Percentiles rank a stretch among this genome's conserved stretches.
phyloP scores from a whole-genome alignment of 2,329 filamentous ascomycete species.

The Polytolypa hystricis region DNA sequence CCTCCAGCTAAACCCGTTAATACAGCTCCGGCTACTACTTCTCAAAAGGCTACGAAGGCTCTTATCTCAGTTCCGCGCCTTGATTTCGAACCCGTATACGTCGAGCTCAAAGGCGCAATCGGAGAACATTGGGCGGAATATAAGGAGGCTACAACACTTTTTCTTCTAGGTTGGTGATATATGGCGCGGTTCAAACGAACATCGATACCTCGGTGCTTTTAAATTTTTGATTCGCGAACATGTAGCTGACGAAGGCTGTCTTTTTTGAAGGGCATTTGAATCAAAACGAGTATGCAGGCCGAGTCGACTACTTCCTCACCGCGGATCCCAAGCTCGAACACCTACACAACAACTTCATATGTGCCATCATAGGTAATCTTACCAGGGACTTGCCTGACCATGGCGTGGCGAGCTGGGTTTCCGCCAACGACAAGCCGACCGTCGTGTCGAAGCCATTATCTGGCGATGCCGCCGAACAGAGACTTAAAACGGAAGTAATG shows the following conservation, averaged over 20 bases:
- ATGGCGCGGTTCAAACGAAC: slow-evolving; percentile 4
- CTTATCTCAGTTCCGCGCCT: slow-evolving; percentile 47
- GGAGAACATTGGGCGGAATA: slow-evolving; percentile 51
- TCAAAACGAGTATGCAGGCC: slow-evolving; percentile 48
- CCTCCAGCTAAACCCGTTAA: slow-evolving; percentile 21
- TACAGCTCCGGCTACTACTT: slow-evolving; percentile 14
- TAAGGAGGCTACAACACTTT: slow-evolving; percentile 46
- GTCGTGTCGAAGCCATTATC: slow-evolving; percentile 40
- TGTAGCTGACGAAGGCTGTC: too few species aligned
- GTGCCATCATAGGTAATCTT: slow-evolving; percentile 48
- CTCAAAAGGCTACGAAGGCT: slow-evolving; percentile 40
- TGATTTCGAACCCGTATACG: slow-evolving; percentile 52
- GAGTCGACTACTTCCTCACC: slow-evolving; percentile 45
- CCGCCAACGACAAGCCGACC: slow-evolving; percentile 45
- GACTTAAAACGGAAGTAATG: slow-evolving; percentile 55
- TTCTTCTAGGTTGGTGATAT: slow-evolving; percentile 43
- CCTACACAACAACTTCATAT: slow-evolving; percentile 52
- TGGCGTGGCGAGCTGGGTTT: slow-evolving; percentile 54
- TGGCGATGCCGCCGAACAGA: slow-evolving; percentile 51
- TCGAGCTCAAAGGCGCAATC: slow-evolving; percentile 48
- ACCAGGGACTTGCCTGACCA: slow-evolving; percentile 50
- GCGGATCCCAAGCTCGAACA: slow-evolving; percentile 43
- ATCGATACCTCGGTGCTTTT: slow-evolving; percentile 6
- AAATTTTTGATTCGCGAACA: slow-evolving; percentile 10
- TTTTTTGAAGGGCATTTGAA: slow-evolving; percentile 46